These are phyloP conservation scores for Penicillium psychrofluorescens DNA, from an alignment of 495 filamentous ascomycete genomes.

Conservation along the genomic window DNA sequence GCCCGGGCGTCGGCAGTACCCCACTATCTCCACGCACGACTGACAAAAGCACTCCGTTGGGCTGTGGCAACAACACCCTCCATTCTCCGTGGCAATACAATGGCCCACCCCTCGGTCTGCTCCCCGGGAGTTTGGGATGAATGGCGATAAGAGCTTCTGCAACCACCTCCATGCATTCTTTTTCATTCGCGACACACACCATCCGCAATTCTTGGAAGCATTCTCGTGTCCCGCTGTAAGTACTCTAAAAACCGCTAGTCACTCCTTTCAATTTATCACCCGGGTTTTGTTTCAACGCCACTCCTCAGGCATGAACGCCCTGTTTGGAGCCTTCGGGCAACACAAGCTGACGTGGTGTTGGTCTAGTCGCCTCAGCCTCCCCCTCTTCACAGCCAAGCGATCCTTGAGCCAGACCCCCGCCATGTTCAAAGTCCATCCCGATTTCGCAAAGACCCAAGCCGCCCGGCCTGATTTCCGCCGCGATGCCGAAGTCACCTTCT, in stretches of 20 bases:
- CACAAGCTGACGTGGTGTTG: slow-evolving; percentile 2
- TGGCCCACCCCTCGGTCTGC: too few species aligned
- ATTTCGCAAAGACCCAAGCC: slow-evolving; percentile 73
- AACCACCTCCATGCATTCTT: background rate
- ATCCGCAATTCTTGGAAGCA: background rate
- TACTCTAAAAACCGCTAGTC: background rate
- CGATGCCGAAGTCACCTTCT: slow-evolving; percentile 47
- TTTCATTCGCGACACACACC: background rate
- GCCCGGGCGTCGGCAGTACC: background rate
- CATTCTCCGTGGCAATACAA: too few species aligned
- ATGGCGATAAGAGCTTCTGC: background rate
- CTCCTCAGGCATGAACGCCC: background rate
- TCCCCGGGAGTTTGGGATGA: too few species aligned
- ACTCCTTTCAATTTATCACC: background rate
- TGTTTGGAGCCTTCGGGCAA: too few species aligned
- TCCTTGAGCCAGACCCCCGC: slow-evolving; percentile 14
- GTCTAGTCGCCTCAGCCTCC: background rate
- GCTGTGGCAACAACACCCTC: background rate
- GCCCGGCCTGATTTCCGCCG: slow-evolving; percentile 60
- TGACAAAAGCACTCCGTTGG: background rate
- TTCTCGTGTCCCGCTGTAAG: background rate
- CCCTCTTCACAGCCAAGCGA: background rate
- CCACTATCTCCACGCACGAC: background rate
- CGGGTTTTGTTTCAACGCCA: too few species aligned
- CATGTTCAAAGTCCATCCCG: slow-evolving; percentile 29